Percentiles rank a stretch among this genome's conserved stretches.
phyloP scores from a whole-genome alignment of 805 yeast species.

The Barnettozyma sp. region DNA sequence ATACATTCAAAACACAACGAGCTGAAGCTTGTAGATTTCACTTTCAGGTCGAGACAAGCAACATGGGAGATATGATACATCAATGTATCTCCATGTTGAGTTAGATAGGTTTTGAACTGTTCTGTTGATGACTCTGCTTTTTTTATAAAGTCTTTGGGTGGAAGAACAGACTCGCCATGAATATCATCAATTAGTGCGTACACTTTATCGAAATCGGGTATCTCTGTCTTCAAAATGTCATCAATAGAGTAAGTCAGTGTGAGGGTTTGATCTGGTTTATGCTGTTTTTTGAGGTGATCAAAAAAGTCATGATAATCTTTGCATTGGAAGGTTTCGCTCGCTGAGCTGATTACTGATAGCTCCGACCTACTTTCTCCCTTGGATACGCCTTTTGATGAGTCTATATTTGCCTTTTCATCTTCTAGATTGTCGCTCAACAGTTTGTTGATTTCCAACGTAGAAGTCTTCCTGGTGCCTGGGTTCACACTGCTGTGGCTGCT shows the following conservation, averaged over 20 bases:
- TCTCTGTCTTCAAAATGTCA: slow-evolving; percentile 1
- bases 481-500: too few species aligned
- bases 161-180: not conserved
- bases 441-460: too few species aligned
- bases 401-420: too few species aligned
- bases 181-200: not conserved
- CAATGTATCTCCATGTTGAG: not conserved
- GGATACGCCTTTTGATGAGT: too few species aligned
- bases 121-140: not conserved
- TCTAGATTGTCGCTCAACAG: too few species aligned
- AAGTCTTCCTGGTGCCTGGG: too few species aligned
- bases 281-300: slow-evolving; percentile 1
- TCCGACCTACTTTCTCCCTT: too few species aligned
- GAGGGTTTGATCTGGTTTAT: not conserved
- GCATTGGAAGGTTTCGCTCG: not conserved
- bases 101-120: not conserved
- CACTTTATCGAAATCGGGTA: not conserved
- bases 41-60: not conserved
- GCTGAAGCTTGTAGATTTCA: not conserved
- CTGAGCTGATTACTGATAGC: not conserved
- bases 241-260: not conserved
- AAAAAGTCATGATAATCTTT: slow-evolving; percentile 1
- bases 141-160: not conserved
- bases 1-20: not conserved
- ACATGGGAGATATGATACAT: not conserved